Conservation (phyloP, 2,329 filamentous ascomycete genomes). For the Ophidiomyces ophidiicola region DNA sequence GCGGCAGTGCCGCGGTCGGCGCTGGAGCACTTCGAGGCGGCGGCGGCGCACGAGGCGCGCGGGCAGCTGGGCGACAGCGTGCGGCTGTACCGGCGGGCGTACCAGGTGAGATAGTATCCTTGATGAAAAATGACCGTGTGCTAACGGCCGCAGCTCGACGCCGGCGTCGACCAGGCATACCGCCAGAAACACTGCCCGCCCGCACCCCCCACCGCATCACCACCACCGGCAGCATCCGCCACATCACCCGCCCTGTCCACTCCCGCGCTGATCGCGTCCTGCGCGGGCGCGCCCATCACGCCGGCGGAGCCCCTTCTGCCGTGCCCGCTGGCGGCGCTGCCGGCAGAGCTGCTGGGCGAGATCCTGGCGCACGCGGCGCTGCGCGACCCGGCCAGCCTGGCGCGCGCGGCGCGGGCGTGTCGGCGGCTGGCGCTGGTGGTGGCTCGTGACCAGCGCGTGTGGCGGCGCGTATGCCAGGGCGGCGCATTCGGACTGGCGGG, state of each 20-base stretch:
- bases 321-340: constrained; percentile 67
- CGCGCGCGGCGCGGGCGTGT: constrained; percentile 66
- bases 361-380: constrained; percentile 64
- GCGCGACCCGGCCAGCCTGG: constrained; percentile 63
- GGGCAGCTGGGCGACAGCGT: constrained; percentile 84
- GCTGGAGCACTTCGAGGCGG: constrained; percentile 82
- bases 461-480: constrained; percentile 63
- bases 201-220: no score
- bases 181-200: constrained; percentile 81
- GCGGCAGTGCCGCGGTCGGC: constrained; percentile 66
- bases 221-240: no score
- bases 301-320: constrained; percentile 54
- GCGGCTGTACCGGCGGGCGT: constrained; percentile 77
- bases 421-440: constrained; percentile 78
- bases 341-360: constrained; percentile 72
- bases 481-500: constrained; percentile 62
- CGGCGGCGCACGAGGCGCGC: constrained; percentile 73
- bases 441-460: constrained; percentile 70
- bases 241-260: constrained; percentile 40
- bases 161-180: constrained; percentile 71
- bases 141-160: constrained; percentile 53
- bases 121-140: neutral
- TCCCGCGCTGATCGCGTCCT: constrained; percentile 62
- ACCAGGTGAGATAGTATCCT: constrained; percentile 49
- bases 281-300: constrained; percentile 57